Evolutionary conservation across 306 rosid species (phyloP).

Genomic region (Cucurbita argyrosperma): DNA sequence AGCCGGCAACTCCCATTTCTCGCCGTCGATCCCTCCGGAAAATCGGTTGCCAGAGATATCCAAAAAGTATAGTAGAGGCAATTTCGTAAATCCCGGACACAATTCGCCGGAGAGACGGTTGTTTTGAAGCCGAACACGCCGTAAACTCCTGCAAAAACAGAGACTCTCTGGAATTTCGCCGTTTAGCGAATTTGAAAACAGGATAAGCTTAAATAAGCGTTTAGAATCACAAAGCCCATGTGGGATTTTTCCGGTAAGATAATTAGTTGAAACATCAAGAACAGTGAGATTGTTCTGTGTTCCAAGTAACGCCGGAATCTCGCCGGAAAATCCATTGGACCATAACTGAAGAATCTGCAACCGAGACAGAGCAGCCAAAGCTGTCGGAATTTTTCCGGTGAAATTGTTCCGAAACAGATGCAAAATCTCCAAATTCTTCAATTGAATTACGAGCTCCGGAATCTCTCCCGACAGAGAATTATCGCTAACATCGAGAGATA

Average conservation of each 20-base stretch:
- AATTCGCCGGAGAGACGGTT: conserved; percentile 55
- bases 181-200: conserved; percentile 53
- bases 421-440: conserved; percentile 55
- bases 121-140: conserved; percentile 68
- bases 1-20: conserved; percentile 47
- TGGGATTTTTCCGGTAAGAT: conserved; percentile 58
- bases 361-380: conserved; percentile 39
- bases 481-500: conserved; percentile 77
- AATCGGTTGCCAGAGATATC: conserved; percentile 62
- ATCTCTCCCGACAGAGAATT: conserved; percentile 64
- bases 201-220: conserved; percentile 68
- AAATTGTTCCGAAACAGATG: conserved; percentile 78
- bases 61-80: conserved; percentile 49
- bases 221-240: conserved; percentile 37
- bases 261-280: conserved; percentile 73
- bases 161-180: conserved; percentile 44
- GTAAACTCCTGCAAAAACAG: conserved; percentile 46
- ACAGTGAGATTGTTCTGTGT: conserved; percentile 52
- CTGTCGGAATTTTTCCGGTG: conserved; percentile 44
- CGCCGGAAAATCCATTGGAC: conserved; percentile 69
- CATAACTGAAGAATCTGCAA: conserved; percentile 87
- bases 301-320: conserved; percentile 62
- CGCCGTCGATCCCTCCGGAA: conserved; percentile 42
- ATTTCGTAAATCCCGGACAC: conserved; percentile 19
- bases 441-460: conserved; percentile 35